Base-by-base conservation (phyloP, 495 filamentous ascomycete genomes). In the Podospora pseudocomata region DNA sequence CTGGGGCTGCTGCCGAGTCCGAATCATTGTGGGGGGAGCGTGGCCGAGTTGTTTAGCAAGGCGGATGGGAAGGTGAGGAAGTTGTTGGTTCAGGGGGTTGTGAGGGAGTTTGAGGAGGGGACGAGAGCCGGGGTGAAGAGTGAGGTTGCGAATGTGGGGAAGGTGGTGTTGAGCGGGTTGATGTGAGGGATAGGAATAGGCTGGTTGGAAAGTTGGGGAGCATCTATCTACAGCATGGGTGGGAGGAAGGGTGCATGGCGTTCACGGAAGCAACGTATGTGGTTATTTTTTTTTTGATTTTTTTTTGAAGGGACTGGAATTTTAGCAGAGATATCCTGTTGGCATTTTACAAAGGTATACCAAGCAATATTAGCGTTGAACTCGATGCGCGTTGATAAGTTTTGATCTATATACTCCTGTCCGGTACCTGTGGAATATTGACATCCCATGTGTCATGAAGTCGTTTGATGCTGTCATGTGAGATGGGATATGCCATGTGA, bases 81-180 rank as follows among this genome's bases (percentile, higher is more conserved):
- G 78, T 86, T 96, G 56, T 89, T 99, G 66, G 85, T 99, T 2
- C 86, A 89, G 60, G 90, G 89, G 2, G 87, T 95, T 6, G 87
- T 97, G 28, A 90, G 91, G 70, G 96, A 99, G 75, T 97, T 98
- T 78, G 96, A 97, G 78, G 95, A 97, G 32, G 84, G 84, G 15
- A 93, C 90, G 71, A 82, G 94, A 68, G 81, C 78, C 55, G 88
- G 88, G 4, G 87, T 90, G 28, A 95, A 89, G 79, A 85, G 83
- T 44, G 95, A 99, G 80, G 80, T 97, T 30, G 87, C 87, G 18
- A 92, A 91, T 27, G 85, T 98, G 39, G 92, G 92, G 60, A 93
- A 88, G 77, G 91, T 97, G 55, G 92, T 98, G 1, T 80, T 99
- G 11, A 94, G 93, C 1, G 94, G 94, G 6, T 80, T 99, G 66